Evolutionary conservation across 2,329 filamentous ascomycete genomes (phyloP).

Genomic region (Cryphonectria parasitica): DNA sequence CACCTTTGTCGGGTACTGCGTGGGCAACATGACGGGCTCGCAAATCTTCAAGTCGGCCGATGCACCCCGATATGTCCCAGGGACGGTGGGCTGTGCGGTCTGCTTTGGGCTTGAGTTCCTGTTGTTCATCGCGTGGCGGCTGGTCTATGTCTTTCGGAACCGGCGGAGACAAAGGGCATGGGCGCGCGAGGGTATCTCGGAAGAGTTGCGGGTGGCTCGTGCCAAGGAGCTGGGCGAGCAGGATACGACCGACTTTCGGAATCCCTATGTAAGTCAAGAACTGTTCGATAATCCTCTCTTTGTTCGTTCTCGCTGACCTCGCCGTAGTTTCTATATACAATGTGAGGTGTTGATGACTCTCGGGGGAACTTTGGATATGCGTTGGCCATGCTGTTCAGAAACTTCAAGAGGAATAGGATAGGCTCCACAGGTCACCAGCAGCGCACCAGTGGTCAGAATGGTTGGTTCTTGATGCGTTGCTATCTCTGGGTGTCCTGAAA

Average conservation of each 20-base stretch:
- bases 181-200: conserved; percentile 38
- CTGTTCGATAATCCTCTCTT: background rate
- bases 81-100: conserved; percentile 44
- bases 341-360: background rate
- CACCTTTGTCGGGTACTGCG: conserved; percentile 49
- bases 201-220: conserved; percentile 39
- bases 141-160: conserved; percentile 47
- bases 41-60: conserved; percentile 50
- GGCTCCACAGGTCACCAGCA: background rate
- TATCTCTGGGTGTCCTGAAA: background rate
- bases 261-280: conserved; percentile 38
- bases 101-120: conserved; percentile 45
- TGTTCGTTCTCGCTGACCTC: background rate
- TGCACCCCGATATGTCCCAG: conserved; percentile 49
- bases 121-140: conserved; percentile 44
- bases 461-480: background rate
- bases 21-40: conserved; percentile 51
- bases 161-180: conserved; percentile 37
- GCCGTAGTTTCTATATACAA: conserved; percentile 5
- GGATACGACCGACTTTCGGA: conserved; percentile 44
- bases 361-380: background rate
- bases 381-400: background rate
- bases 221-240: conserved; percentile 42
- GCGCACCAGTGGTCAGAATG: background rate
- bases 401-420: background rate